phyloP scores from a whole-genome alignment of 805 yeast species.

The Candida chauliodis region DNA sequence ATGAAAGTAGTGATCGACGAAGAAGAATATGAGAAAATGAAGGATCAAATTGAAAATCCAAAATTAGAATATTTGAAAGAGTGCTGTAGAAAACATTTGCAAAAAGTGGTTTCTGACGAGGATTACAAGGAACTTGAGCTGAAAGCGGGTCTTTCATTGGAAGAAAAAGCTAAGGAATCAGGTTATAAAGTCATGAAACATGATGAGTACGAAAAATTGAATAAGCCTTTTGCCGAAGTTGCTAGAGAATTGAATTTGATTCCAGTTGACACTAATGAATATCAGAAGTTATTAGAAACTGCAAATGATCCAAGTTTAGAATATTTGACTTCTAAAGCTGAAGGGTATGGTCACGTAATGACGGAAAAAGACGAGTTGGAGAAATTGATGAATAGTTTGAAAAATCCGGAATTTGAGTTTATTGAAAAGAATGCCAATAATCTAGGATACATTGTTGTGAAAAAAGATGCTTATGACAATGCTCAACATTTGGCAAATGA shows the following conservation, averaged over 20 bases:
- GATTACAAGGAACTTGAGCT: slow-evolving; percentile 11
- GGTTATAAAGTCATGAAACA: slow-evolving; percentile 12
- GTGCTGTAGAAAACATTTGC: slow-evolving; percentile 10
- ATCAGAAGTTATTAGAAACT: slow-evolving; percentile 6
- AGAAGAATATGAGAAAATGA: slow-evolving; percentile 8
- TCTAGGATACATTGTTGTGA: slow-evolving; percentile 39
- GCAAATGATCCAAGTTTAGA: slow-evolving; percentile 26
- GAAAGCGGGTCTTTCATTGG: slow-evolving; percentile 11
- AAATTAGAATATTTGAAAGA: slow-evolving; percentile 23
- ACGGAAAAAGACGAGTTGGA: slow-evolving; percentile 19
- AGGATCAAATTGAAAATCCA: slow-evolving; percentile 20
- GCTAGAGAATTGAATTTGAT: slow-evolving; percentile 15
- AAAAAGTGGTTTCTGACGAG: slow-evolving; percentile 9
- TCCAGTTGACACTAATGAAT: slow-evolving; percentile 7
- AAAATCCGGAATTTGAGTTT: slow-evolving; percentile 10
- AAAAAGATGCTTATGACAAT: slow-evolving; percentile 11
- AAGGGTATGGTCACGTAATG: slow-evolving; percentile 13
- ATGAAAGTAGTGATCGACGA: slow-evolving; percentile 16
- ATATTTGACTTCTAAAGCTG: slow-evolving; percentile 23
- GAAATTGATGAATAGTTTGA: background rate
- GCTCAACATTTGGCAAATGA: slow-evolving; percentile 1
- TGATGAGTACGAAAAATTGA: slow-evolving; percentile 14
- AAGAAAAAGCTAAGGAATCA: slow-evolving; percentile 12
- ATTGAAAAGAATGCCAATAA: slow-evolving; percentile 9
- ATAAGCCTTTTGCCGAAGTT: slow-evolving; percentile 22